These are phyloP conservation scores for Hanseniaspora thailandica DNA, from an alignment of 805 yeast species.

Conservation along the genomic window DNA sequence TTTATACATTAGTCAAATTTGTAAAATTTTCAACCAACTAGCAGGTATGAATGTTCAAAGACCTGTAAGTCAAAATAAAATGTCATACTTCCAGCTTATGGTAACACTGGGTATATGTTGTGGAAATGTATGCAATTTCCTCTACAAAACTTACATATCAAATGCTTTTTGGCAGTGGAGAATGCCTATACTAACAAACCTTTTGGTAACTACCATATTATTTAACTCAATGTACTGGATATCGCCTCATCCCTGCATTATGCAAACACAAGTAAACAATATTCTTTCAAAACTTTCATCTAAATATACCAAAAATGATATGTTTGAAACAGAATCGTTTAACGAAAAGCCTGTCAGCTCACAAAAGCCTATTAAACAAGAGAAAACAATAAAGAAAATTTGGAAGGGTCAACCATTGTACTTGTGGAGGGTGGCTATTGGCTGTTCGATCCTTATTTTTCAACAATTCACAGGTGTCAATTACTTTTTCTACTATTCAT, in stretches of 20 bases:
- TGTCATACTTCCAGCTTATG: slow-evolving; percentile 50
- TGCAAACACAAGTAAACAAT: neutral
- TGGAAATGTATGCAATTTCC: slow-evolving; percentile 51
- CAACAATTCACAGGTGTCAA: slow-evolving; percentile 56
- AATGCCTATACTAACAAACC: slow-evolving; percentile 47
- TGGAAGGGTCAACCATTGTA: slow-evolving; percentile 16
- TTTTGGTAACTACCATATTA: slow-evolving; percentile 34
- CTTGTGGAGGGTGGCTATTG: slow-evolving; percentile 41
- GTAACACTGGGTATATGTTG: slow-evolving; percentile 55
- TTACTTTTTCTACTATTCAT: slow-evolving; percentile 56
- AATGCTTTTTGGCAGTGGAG: slow-evolving; percentile 45
- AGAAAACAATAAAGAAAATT: neutral
- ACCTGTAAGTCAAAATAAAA: slow-evolving; percentile 52
- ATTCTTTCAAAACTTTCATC: neutral
- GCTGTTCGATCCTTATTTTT: slow-evolving; percentile 46
- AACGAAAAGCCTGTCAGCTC: neutral
- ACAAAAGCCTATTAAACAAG: neutral
- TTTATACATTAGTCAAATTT: slow-evolving; percentile 60
- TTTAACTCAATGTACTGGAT: slow-evolving; percentile 42
- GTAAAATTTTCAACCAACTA: slow-evolving; percentile 59
- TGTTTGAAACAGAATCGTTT: neutral
- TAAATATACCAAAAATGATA: slow-evolving; percentile 24
- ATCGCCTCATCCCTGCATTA: slow-evolving; percentile 54
- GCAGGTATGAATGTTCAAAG: slow-evolving; percentile 57
- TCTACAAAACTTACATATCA: slow-evolving; percentile 28